Evolutionary conservation across 2,329 filamentous ascomycete genomes (phyloP).

Genomic region (Scedosporium apiospermum): DNA sequence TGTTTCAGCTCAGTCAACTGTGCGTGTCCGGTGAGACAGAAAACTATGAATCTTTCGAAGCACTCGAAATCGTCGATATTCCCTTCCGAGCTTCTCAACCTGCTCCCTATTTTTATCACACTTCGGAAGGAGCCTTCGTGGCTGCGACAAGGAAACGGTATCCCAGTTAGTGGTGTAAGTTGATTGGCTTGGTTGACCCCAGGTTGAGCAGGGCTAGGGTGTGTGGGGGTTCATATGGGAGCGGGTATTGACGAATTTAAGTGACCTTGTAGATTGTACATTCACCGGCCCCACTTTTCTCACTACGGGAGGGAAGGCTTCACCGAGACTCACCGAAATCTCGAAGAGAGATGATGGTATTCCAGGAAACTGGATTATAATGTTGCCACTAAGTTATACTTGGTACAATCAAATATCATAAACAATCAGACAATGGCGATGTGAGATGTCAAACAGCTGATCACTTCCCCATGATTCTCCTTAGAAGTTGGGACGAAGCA

Average conservation of each 20-base stretch:
- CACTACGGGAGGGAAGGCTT: not conserved
- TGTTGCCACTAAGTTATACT: not conserved
- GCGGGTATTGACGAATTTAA: not conserved
- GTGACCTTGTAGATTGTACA: not conserved
- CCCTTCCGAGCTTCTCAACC: no score
- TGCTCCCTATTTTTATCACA: not conserved
- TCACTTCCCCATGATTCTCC: no score
- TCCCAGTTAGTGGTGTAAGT: not conserved
- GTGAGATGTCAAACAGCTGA: no score
- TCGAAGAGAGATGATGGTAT: not conserved
- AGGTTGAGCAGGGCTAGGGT: not conserved
- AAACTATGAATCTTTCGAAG: no score
- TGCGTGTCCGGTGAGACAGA: no score
- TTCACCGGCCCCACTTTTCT: not conserved
- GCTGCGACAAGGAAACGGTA: not conserved
- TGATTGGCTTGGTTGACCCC: not conserved
- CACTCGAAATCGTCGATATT: no score
- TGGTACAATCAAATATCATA: no score
- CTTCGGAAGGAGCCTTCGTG: not conserved
- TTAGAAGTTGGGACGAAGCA: no score
- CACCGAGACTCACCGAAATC: slow-evolving; percentile 2
- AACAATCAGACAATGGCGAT: no score
- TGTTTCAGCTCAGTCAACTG: no score
- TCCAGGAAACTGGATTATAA: not conserved
- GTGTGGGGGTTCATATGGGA: not conserved